phyloP scores from a whole-genome alignment of 495 filamentous ascomycete species.

The Hyaloscypha finlandica region DNA sequence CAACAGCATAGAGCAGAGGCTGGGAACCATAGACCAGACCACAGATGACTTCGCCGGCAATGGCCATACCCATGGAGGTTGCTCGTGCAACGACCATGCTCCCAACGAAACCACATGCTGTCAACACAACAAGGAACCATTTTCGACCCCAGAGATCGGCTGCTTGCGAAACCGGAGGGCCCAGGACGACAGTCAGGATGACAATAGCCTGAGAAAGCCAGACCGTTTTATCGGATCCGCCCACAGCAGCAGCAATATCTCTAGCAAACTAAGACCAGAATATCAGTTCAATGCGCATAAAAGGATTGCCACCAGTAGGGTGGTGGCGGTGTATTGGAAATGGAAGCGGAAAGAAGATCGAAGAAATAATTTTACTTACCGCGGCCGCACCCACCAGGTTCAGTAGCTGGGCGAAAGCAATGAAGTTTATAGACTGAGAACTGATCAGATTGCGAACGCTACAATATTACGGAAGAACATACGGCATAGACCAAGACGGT shows the following conservation, averaged over 20 bases:
- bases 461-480: background rate
- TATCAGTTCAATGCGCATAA: too few species aligned
- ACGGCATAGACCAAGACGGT: background rate
- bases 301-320: too few species aligned
- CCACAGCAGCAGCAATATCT: too few species aligned
- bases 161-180: constrained; percentile 38
- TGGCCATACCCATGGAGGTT: constrained; percentile 35
- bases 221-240: constrained; percentile 12
- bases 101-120: constrained; percentile 35
- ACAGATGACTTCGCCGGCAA: constrained; percentile 36
- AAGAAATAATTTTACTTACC: too few species aligned
- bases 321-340: too few species aligned
- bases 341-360: too few species aligned
- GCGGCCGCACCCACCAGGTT: too few species aligned
- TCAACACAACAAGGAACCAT: constrained; percentile 39
- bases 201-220: constrained; percentile 36
- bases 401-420: too few species aligned
- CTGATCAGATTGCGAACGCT: background rate
- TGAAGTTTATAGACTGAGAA: background rate
- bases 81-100: constrained; percentile 37
- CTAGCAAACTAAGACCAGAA: too few species aligned
- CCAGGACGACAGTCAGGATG: constrained; percentile 37
- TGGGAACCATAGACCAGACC: constrained; percentile 38
- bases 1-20: constrained; percentile 39
- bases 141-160: constrained; percentile 43